Base-by-base conservation (phyloP, 257 asterid genomes). In the Thymus quinquecostatus region DNA sequence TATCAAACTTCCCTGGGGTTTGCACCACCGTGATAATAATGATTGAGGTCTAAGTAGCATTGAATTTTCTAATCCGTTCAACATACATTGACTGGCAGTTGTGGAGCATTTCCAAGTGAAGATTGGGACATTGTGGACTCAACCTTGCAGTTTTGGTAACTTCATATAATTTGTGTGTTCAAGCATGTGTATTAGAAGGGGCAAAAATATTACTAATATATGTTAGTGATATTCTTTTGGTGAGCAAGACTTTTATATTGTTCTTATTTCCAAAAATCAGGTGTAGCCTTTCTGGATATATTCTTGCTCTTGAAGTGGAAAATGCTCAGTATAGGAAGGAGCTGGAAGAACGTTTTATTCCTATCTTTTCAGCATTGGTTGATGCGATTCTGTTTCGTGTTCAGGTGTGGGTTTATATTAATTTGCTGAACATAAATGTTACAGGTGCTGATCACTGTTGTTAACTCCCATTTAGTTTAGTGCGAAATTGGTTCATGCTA, bases 41-140 rank as follows among this genome's bases (percentile, higher is more conserved):
- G 55, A 41, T 59, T 58, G 21, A 41, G 45, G 30, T 38, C 44
- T 72, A 56, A 64, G 64, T 56, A 48, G 49, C 48, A 14, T 61
- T 55, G 73, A 40, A 49, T 11, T 67, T 40, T 21, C 45, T n/a
- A 53, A 60, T 71, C 77, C 66, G 48, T 65, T 70, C 70, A 70
- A 58, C 75, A 27, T 66, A 53, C 54, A 48, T 13, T 81, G 61
- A 59, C 62, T 76, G 86, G 82, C 92, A 92, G 96, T 64, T 89
- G 96, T 69, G 87, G 80, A 64, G 79, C 88, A 75, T 92, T 86
- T 86, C 89, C 91, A 78, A 80, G 94, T 78, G 96, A 84, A 66
- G 96, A 86, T 69, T 92, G 98, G 96, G 96, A 89, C 71, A 88
- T 92, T 57, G 98, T 87, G 2, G 96, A 89, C 80, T 89, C 93